A percentile compares a stretch with the other conserved stretches of the same genome.
These are phyloP conservation scores for Luvunga scandens DNA, from an alignment of 345 rosid genomes.

Conservation along the genomic window DNA sequence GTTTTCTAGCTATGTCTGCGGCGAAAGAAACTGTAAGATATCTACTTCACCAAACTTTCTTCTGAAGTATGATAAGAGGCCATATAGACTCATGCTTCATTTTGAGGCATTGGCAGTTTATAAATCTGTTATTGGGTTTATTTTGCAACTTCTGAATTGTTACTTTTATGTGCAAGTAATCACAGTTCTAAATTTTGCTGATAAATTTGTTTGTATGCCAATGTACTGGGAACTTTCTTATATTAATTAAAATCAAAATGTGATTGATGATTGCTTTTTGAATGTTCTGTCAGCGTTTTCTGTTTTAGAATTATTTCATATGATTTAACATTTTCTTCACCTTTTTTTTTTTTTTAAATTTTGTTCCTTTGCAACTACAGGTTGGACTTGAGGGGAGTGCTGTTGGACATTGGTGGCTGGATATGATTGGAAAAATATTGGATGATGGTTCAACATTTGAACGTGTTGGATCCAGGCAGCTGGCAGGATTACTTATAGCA, in stretches of 20 bases:
- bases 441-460: conserved; percentile 59
- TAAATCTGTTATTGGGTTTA: background rate
- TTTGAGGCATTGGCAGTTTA: background rate
- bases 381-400: conserved; percentile 86
- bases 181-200: background rate
- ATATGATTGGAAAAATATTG: conserved; percentile 66
- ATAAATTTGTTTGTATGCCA: background rate
- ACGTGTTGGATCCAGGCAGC: conserved; percentile 81
- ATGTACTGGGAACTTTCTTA: background rate
- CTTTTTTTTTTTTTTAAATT: background rate
- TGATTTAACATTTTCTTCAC: background rate
- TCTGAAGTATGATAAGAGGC: background rate
- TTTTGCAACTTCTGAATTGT: background rate
- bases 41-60: conserved; percentile 13
- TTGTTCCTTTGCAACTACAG: conserved; percentile 24
- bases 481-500: conserved; percentile 78
- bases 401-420: conserved; percentile 83
- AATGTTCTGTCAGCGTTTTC: background rate
- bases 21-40: conserved; percentile 81
- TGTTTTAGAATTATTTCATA: background rate
- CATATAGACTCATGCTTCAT: background rate
- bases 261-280: background rate
- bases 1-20: conserved; percentile 87
- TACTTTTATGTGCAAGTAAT: background rate
- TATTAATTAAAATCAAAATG: background rate